Evolutionary conservation across 2,329 filamentous ascomycete genomes (phyloP).

Genomic region (Paecilomyces fulvus): DNA sequence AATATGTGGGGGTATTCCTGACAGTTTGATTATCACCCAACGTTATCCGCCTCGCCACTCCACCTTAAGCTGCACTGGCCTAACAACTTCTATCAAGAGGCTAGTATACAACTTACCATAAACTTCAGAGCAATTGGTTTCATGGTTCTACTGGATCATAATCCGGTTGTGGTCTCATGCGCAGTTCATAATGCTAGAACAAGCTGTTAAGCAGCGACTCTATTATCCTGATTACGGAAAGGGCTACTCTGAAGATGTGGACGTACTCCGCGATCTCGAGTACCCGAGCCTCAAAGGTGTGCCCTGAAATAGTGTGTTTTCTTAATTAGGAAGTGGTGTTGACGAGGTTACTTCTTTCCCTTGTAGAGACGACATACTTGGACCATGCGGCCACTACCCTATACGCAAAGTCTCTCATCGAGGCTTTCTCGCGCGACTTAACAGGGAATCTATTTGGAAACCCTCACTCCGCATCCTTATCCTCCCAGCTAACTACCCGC

Average conservation of each 20-base stretch:
- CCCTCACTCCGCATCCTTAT: constrained; percentile 75
- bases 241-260: constrained; percentile 38
- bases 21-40: neutral
- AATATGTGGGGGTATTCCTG: neutral
- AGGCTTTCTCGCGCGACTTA: constrained; percentile 71
- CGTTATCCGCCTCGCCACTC: neutral
- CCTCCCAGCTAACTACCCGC: constrained; percentile 67
- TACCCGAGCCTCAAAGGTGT: constrained; percentile 39
- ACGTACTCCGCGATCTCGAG: constrained; percentile 38
- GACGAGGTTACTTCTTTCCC: neutral
- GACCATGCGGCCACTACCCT: constrained; percentile 94
- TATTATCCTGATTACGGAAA: constrained; percentile 9
- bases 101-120: neutral
- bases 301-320: neutral
- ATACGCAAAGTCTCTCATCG: constrained; percentile 71
- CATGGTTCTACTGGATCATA: neutral
- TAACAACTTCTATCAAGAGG: neutral
- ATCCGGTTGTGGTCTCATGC: neutral
- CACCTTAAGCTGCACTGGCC: neutral
- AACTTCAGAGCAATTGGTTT: neutral
- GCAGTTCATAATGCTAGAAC: neutral
- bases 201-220: neutral
- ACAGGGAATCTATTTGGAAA: constrained; percentile 76
- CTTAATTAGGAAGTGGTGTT: neutral
- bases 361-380: constrained; percentile 65